Base-by-base conservation (phyloP, 768 basidiomycete species). In the Russula foetens region DNA sequence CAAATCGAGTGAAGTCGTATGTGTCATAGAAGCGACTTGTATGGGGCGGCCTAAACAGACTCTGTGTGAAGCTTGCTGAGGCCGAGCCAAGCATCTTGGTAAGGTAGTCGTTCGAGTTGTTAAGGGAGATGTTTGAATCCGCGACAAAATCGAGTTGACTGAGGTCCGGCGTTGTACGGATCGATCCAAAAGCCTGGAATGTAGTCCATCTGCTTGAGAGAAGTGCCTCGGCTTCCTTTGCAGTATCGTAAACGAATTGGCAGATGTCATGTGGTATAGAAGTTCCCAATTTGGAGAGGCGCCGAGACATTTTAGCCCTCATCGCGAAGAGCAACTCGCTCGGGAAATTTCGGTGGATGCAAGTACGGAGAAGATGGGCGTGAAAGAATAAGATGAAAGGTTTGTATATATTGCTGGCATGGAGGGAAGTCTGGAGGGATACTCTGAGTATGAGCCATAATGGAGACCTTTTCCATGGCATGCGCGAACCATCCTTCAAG, bases 391-490 rank as follows among this genome's bases (percentile, higher is more conserved):
- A 44, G 66, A 81, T 75, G 67, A 83, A 83, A 2, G 38, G 11
- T 56, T 84, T 83, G 69, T 84, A 84, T 0, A 68, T 65, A 14
- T 56, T 55, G 26, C 5, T 49, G 33, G 24, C 9, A 24, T 23
- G 38, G 35, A 35, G 39, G 23, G 75, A 58, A 0, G 71, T 73
- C 39, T 76, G 75, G 14, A 76, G 62, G 1, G 72, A 73, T 6
- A 82, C 77, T 9, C 80, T 77, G 33, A 79, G 67, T 9, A 81
- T 66, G 2, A 81, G 74, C 80, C 81, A 83, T 14, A 79, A 69
- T 0, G 78, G 69, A 9, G 79, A 78, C 21, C 81, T 72, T 29
- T 81, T 69, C 81, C 81, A 83, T 9, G 71, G 81, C 57, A 72
- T 68, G 31, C 61, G 12, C 5, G 17, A 14, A 7, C 17, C 17